phyloP scores from a whole-genome alignment of 2,329 filamentous ascomycete species.

The Paecilomyces sp. region DNA sequence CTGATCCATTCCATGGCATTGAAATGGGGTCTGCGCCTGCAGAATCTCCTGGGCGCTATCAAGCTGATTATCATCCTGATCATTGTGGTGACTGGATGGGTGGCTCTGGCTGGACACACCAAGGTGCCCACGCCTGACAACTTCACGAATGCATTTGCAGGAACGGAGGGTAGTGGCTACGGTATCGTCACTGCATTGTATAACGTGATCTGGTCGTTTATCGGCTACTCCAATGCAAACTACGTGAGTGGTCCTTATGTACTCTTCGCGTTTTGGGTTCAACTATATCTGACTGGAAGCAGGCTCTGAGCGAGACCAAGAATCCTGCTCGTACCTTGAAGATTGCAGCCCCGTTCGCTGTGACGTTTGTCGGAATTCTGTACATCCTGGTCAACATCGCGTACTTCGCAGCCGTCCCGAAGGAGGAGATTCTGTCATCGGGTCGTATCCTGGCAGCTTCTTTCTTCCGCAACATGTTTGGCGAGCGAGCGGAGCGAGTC shows the following conservation, averaged over 20 bases:
- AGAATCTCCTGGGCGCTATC: conserved; percentile 43
- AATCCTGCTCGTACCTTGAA: conserved; percentile 53
- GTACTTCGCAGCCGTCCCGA: conserved; percentile 53
- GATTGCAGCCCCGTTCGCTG: conserved; percentile 49
- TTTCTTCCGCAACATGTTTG: conserved; percentile 57
- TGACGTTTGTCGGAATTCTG: conserved; percentile 46
- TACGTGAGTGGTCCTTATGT: conserved; percentile 37
- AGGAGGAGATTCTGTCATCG: conserved; percentile 47
- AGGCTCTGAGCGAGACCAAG: conserved; percentile 48
- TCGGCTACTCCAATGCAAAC: conserved; percentile 56
- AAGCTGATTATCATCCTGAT: conserved; percentile 46
- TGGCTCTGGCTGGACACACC: conserved; percentile 32
- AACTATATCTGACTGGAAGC: conserved; percentile 7
- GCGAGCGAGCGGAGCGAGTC: conserved; percentile 45
- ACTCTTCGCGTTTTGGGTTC: not conserved
- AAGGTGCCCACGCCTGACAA: conserved; percentile 30
- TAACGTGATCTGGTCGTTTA: conserved; percentile 56
- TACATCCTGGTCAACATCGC: conserved; percentile 54
- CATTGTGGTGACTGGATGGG: conserved; percentile 37
- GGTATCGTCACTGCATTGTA: conserved; percentile 54
- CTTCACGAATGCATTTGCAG: conserved; percentile 32
- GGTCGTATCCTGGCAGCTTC: conserved; percentile 50
- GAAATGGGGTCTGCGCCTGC: conserved; percentile 41
- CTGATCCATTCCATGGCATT: conserved; percentile 41
- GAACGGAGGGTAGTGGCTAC: conserved; percentile 28